These are phyloP conservation scores for Agroathelia rolfsii DNA, from an alignment of 1,284 basidiomycete genomes.

Conservation along the genomic window DNA sequence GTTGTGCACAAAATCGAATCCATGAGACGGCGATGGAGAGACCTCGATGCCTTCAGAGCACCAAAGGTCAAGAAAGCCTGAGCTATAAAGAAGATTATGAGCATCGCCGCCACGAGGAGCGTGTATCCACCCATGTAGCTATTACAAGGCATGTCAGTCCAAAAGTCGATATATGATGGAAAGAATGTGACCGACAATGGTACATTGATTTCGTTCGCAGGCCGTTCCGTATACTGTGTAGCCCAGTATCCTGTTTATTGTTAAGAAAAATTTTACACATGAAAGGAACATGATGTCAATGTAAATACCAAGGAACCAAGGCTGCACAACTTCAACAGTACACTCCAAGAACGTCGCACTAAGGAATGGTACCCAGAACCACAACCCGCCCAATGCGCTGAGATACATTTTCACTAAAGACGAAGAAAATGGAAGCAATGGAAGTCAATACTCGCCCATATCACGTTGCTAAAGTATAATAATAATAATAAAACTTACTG, in stretches of 20 bases:
- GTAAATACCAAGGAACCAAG: conserved; percentile 45
- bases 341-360: conserved; percentile 16
- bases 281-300: too few species aligned
- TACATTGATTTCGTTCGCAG: conserved; percentile 19
- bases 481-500: conserved; percentile 19
- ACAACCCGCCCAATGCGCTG: conserved; percentile 28
- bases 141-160: conserved; percentile 5
- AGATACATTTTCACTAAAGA: conserved; percentile 24
- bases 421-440: conserved; percentile 4
- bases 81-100: conserved; percentile 22
- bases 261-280: too few species aligned
- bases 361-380: conserved; percentile 29
- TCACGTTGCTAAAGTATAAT: conserved; percentile 15
- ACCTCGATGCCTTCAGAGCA: conserved; percentile 39
- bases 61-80: conserved; percentile 28
- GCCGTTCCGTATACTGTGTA: conserved; percentile 30
- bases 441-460: not conserved
- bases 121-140: conserved; percentile 34
- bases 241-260: too few species aligned
- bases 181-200: conserved; percentile 17
- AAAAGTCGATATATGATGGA: not conserved
- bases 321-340: conserved; percentile 24
- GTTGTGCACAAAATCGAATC: conserved; percentile 46
- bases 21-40: conserved; percentile 49
- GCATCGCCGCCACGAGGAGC: conserved; percentile 15